phyloP scores from a whole-genome alignment of 108 stramenopile species.

The Seminavis robusta region DNA sequence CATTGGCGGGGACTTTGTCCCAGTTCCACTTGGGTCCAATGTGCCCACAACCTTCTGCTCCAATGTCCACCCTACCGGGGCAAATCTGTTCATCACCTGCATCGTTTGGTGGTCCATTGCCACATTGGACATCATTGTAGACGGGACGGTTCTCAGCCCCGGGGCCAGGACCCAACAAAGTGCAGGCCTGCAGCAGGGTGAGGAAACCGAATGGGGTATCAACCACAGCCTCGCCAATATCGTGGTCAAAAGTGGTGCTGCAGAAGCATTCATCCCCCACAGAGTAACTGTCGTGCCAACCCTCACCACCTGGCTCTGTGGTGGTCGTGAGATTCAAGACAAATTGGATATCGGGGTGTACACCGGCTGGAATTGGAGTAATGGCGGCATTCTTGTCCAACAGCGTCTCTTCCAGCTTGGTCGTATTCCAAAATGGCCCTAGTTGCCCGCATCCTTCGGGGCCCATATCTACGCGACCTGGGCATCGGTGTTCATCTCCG shows the following conservation, averaged over 20 bases:
- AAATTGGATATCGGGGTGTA: too few relatives aligned
- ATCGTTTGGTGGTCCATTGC: conserved; percentile 9
- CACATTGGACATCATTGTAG: conserved; percentile 9
- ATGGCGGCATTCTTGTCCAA: too few relatives aligned
- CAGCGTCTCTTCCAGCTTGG: too few relatives aligned
- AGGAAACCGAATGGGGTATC: background rate
- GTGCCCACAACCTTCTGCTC: conserved; percentile 9
- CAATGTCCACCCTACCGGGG: conserved; percentile 7
- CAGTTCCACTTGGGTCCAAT: conserved; percentile 15
- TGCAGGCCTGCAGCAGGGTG: background rate
- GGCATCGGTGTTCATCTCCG: conserved; percentile 9
- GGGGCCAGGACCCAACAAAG: background rate
- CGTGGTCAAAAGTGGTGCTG: conserved; percentile 2
- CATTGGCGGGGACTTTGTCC: too few relatives aligned
- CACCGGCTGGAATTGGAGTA: too few relatives aligned
- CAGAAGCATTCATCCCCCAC: conserved; percentile 1
- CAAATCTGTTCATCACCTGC: conserved; percentile 10
- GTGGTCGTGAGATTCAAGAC: too few relatives aligned
- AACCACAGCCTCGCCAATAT: background rate
- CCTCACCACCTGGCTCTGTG: background rate
- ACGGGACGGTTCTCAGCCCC: background rate
- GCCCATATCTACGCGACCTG: conserved; percentile 7
- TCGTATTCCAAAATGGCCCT: conserved; percentile 8
- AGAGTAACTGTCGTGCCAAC: background rate
- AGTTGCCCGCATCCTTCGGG: conserved; percentile 5